Evolutionary conservation across 352 stramenopile genomes (phyloP).

Genomic region (Globisporangium camurandrum): DNA sequence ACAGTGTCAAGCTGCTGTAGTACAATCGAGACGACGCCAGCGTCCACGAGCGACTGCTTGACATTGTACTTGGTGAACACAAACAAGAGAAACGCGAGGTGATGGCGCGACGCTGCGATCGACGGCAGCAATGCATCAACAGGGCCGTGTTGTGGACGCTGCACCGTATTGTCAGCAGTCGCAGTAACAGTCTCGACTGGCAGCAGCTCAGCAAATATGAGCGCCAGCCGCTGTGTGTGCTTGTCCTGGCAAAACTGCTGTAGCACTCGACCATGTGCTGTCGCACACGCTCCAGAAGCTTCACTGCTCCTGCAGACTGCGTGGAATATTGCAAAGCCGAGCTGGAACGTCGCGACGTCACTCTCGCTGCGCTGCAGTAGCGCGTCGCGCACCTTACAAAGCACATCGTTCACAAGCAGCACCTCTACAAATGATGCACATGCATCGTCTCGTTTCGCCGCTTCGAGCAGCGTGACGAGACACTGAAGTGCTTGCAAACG

Average conservation of each 20-base stretch:
- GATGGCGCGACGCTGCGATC: not conserved
- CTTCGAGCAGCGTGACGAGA: not conserved
- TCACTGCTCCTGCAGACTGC: conserved; percentile 11
- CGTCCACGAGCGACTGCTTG: too few species aligned
- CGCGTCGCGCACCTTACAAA: conserved; percentile 15
- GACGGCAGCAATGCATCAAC: not conserved
- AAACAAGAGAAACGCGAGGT: conserved; percentile 23
- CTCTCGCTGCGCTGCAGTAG: conserved; percentile 10
- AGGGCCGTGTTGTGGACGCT: not conserved
- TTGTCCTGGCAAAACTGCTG: conserved; percentile 21
- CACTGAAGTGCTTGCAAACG: not conserved
- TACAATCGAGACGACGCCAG: conserved; percentile 7
- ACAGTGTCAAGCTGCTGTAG: not conserved
- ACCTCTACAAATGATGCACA: not conserved
- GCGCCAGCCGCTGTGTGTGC: conserved; percentile 17
- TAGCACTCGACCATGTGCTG: too few species aligned
- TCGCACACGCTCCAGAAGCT: conserved; percentile 4
- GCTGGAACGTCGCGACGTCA: conserved; percentile 16
- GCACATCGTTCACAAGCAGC: conserved; percentile 1
- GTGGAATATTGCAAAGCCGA: conserved; percentile 16
- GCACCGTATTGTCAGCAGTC: not conserved
- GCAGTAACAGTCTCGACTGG: too few species aligned
- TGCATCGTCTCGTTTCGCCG: not conserved
- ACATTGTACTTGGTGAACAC: conserved; percentile 23
- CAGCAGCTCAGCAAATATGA: conserved; percentile 10